Evolutionary conservation across 83 land plant genomes (phyloP).

Genomic region (Picea abies): DNA sequence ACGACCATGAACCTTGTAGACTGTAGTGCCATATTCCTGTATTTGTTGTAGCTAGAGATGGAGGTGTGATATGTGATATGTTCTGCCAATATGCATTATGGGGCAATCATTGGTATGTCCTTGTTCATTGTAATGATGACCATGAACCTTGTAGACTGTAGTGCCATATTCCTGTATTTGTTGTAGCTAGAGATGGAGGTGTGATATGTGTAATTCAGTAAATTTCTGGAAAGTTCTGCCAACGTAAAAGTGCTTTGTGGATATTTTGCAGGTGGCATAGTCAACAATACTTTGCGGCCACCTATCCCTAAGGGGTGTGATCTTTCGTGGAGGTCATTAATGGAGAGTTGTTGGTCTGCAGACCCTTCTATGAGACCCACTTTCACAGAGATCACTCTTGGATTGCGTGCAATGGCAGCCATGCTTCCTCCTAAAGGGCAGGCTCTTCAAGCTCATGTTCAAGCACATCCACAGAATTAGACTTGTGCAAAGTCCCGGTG

Average conservation of each 20-base stretch:
- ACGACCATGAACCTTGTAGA: too few relatives aligned
- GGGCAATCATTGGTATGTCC: constrained; percentile 67
- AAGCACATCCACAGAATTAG: constrained; percentile 9
- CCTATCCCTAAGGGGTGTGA: constrained; percentile 75
- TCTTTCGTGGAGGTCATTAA: constrained; percentile 71
- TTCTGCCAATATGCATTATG: constrained; percentile 85
- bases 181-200: neutral
- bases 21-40: too few relatives aligned
- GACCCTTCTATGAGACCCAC: constrained; percentile 72
- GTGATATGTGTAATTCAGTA: neutral
- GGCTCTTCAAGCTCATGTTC: constrained; percentile 8
- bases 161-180: neutral
- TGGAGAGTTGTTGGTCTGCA: constrained; percentile 88
- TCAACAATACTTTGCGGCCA: constrained; percentile 82
- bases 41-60: neutral
- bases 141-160: too few relatives aligned
- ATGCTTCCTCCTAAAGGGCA: constrained; percentile 16
- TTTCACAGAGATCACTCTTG: constrained; percentile 68
- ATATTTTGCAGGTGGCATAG: constrained; percentile 74
- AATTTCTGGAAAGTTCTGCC: neutral
- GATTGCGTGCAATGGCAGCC: constrained; percentile 50
- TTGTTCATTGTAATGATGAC: neutral
- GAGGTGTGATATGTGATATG: too few relatives aligned
- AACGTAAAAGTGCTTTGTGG: neutral
- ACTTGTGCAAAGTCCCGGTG: neutral